Base-by-base conservation (phyloP, 2,329 filamentous ascomycete species). In the Cyanodermella asteris region DNA sequence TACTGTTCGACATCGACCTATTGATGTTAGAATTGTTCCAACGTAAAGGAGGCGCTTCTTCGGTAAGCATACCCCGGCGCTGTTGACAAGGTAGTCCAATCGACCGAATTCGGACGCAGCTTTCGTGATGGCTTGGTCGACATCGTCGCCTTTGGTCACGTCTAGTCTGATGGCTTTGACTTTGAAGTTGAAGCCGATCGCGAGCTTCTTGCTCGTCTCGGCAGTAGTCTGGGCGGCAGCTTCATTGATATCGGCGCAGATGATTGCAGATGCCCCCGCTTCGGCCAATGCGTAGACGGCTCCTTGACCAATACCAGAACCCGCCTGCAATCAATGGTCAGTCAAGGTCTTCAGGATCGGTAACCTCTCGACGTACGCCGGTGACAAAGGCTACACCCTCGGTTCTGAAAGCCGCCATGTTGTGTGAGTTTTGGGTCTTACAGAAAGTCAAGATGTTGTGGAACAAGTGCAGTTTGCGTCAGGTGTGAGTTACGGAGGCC, bases 231-330 rank as follows among this genome's bases (percentile, higher is more conserved):
- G 12, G 6, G 36, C 39, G 2, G 16, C 21, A 4, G 26, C 21
- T n/a, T 33, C 13, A 10, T 38, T 35, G 9, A 39, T 15, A 26
- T 46, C 42, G 7, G 39, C 39, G 14, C 45, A 37, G 1, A 38
- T 20, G 2, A 43, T 27, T 1, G 34, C 36, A 5, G 22, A 22
- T 6, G 28, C 37, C 4, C 37, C 38, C 11, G 32, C 30, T 13
- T 30, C 29, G 5, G 39, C 36, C 18, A 36, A 35, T 4, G 25
- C 29, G n/a, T 37, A 23, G 16, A 22, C 33, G 12, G 24, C 23
- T 9, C 20, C 16, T 14, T n/a, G 20, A 12, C 28, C 28, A 5
- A 31, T 28, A 6, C 28, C 28, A 12, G 20, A 20, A 14, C 18
- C 28, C 10, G 23, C 28, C 28, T 29, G 9, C 10, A 9, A 11